Conservation (phyloP, 2,329 filamentous ascomycete genomes). For the Paraphoma sp. region DNA sequence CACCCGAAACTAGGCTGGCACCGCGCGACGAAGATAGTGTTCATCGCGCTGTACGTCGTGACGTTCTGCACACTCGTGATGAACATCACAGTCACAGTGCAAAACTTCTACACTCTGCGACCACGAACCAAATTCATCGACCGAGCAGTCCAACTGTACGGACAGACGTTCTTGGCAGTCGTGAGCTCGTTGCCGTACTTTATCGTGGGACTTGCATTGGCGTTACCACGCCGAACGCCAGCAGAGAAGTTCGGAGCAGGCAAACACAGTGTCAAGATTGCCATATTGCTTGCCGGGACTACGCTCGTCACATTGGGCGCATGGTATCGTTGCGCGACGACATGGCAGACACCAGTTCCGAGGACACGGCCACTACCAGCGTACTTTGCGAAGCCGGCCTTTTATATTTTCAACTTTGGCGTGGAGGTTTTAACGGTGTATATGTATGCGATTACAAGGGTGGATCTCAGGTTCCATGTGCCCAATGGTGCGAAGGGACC, state of each 20-base stretch:
- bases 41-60: constrained; percentile 65
- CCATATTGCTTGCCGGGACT: constrained; percentile 65
- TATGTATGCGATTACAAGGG: constrained; percentile 69
- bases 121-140: constrained; percentile 58
- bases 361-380: constrained; percentile 65
- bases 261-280: constrained; percentile 68
- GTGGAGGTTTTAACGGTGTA: constrained; percentile 74
- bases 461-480: constrained; percentile 79
- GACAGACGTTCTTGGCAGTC: constrained; percentile 66
- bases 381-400: constrained; percentile 74
- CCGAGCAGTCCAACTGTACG: constrained; percentile 69
- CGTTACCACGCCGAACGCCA: constrained; percentile 54
- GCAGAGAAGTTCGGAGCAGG: constrained; percentile 70
- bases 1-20: constrained; percentile 76
- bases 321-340: constrained; percentile 68
- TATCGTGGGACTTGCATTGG: constrained; percentile 56
- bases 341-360: constrained; percentile 55
- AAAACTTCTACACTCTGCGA: constrained; percentile 71
- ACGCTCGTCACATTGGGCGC: constrained; percentile 71
- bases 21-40: constrained; percentile 46
- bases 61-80: constrained; percentile 68
- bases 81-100: constrained; percentile 68
- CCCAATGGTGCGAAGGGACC: constrained; percentile 69
- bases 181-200: constrained; percentile 71
- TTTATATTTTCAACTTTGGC: constrained; percentile 79